Evolutionary conservation across 495 filamentous ascomycete species (phyloP).

Genomic region (Tuber borchii): DNA sequence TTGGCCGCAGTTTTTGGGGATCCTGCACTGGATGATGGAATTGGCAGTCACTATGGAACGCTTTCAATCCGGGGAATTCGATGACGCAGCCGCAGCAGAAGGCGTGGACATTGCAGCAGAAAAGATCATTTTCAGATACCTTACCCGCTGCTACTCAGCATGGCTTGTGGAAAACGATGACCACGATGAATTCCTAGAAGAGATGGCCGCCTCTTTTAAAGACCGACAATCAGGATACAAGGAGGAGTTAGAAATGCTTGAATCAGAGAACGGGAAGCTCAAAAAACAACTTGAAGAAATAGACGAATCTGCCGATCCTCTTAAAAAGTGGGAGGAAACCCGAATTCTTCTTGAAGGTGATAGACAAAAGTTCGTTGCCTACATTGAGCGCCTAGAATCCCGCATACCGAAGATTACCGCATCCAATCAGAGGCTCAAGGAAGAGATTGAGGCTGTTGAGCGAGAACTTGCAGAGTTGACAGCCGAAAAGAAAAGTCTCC

Average conservation of each 20-base stretch:
- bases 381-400: constrained; percentile 80
- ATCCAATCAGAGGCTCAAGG: constrained; percentile 54
- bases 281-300: constrained; percentile 80
- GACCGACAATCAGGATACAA: constrained; percentile 68
- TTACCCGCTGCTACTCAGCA: constrained; percentile 80
- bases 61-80: constrained; percentile 66
- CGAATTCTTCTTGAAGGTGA: constrained; percentile 86
- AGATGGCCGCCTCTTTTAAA: constrained; percentile 87
- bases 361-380: constrained; percentile 83
- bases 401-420: constrained; percentile 51
- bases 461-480: constrained; percentile 71
- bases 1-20: constrained; percentile 85
- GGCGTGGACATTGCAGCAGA: constrained; percentile 83
- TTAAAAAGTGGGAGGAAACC: constrained; percentile 71
- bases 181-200: constrained; percentile 72
- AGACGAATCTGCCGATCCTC: constrained; percentile 72
- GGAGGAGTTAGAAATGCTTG: constrained; percentile 72
- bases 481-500: constrained; percentile 68
- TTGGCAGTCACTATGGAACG: constrained; percentile 82
- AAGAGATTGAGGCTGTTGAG: constrained; percentile 71
- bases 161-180: constrained; percentile 87
- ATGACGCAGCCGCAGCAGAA: constrained; percentile 64
- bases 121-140: constrained; percentile 86
- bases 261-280: constrained; percentile 71
- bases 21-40: constrained; percentile 99